Base-by-base conservation (phyloP, 2,329 filamentous ascomycete species). In the Dothistroma septosporum region DNA sequence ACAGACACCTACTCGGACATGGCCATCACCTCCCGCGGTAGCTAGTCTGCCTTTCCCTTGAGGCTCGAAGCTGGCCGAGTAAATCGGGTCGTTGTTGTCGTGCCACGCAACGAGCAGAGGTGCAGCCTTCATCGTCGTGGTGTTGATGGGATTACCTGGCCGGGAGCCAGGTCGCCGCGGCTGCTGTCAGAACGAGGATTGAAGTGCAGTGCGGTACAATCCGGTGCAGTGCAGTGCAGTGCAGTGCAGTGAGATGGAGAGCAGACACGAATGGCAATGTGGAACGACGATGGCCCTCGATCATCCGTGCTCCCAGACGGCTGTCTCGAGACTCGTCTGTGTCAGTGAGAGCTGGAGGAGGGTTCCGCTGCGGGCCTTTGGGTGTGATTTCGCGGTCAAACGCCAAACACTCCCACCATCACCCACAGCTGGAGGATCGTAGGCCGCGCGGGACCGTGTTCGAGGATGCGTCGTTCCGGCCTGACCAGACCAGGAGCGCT, bases 31-130 rank as follows among this genome's bases (percentile, higher is more conserved):
- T 71, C 93, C 94, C 64, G 89, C 93, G 10, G 94, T 99, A 61
- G 94, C 94, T 65, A 99, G 80, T 71, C 94, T 87, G 57, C 92
- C 92, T 76, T 94, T 97, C 66, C 91, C 92, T 73, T 91, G 84
- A 53, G 91, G 91, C 75, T 99, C 93, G 75, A 97, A 99, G 76
- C 97, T 93, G 69, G 92, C 91, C 48, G 93, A 97, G 80, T 97
- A 99, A 75, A 99, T 92, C 61, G 94, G 94, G 70, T 91, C 87
- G 79, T 95, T 96, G 74, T 96, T 91, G 77, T 97, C 91, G 78
- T 99, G 95, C 94, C 94, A 99, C 82, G 95, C 91, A 79, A 99
- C 93, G 74, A 97, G 93, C 69, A 99, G 84, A 70, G 94, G 93
- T 73, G 91, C 88, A 74, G 92, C 92, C 85, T 96, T 97, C 94